A percentile compares a stretch with the other conserved stretches of the same genome.
phyloP scores from a whole-genome alignment of 176 grass and related monocot genomes.

The Guadua angustifolia region DNA sequence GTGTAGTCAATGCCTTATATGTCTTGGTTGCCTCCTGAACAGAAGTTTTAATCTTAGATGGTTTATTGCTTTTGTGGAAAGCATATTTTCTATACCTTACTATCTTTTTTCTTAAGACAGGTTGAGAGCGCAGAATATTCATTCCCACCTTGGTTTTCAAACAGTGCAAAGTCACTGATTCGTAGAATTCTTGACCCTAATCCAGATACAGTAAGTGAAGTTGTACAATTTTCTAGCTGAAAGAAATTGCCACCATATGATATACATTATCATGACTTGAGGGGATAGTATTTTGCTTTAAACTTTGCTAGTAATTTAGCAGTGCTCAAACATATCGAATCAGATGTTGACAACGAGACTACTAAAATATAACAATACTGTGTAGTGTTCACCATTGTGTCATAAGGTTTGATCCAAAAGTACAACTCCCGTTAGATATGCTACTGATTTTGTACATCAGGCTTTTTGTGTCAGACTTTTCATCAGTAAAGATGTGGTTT shows the following conservation, averaged over 20 bases:
- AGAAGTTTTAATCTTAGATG: conserved; percentile 6
- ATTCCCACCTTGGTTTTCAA: conserved; percentile 82
- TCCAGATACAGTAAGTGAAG: conserved; percentile 85
- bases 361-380: neutral
- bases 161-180: conserved; percentile 77
- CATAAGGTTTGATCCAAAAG: conserved; percentile 13
- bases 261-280: conserved; percentile 32
- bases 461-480: neutral
- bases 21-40: neutral
- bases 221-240: conserved; percentile 31
- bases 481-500: neutral
- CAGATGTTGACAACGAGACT: neutral
- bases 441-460: neutral
- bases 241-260: neutral
- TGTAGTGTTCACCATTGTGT: neutral
- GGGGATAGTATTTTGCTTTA: conserved; percentile 7
- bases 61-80: neutral
- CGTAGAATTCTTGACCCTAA: conserved; percentile 86
- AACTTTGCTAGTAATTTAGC: neutral
- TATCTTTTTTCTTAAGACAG: conserved; percentile 48
- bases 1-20: conserved; percentile 19
- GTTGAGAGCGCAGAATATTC: conserved; percentile 85
- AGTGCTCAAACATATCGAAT: neutral
- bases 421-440: neutral
- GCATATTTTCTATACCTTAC: conserved; percentile 24